Percentiles rank a stretch among this genome's conserved stretches.
Conservation (phyloP, 192 early-diverging fungal species). For the Physocladia obscura region DNA sequence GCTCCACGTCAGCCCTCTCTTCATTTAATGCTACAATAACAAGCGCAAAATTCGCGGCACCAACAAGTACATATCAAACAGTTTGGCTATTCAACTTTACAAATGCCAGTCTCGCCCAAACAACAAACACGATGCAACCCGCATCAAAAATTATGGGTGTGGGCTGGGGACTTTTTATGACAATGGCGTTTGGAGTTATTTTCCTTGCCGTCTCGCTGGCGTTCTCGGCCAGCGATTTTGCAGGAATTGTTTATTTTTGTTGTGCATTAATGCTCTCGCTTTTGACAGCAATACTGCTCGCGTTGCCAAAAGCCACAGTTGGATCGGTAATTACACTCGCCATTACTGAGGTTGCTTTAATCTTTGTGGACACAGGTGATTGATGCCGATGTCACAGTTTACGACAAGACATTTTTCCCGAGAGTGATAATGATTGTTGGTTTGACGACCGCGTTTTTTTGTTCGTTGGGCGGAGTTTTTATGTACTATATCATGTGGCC, state of each 20-base stretch:
- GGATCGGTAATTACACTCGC: conserved; percentile 5
- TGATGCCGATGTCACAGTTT: not conserved
- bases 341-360: not conserved
- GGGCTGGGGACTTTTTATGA: conserved; percentile 33
- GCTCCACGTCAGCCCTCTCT: too few relatives aligned
- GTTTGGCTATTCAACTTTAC: conserved; percentile 10
- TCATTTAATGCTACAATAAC: too few relatives aligned
- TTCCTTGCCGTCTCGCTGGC: conserved; percentile 3
- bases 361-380: not conserved
- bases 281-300: conserved; percentile 8
- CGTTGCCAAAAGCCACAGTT: conserved; percentile 26
- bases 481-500: conserved; percentile 13
- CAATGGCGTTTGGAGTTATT: conserved; percentile 3
- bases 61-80: not conserved
- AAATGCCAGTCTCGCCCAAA: not conserved
- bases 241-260: conserved; percentile 24
- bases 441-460: not conserved
- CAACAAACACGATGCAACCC: conserved; percentile 19
- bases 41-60: not conserved
- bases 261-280: conserved; percentile 13
- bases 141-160: conserved; percentile 33
- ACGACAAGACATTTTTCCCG: conserved; percentile 31
- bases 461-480: not conserved
- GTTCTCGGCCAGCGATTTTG: conserved; percentile 15
- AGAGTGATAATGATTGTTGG: conserved; percentile 18